These are phyloP conservation scores for Trypanosoma congolense DNA, from an alignment of 208 protist genomes.

Conservation along the genomic window DNA sequence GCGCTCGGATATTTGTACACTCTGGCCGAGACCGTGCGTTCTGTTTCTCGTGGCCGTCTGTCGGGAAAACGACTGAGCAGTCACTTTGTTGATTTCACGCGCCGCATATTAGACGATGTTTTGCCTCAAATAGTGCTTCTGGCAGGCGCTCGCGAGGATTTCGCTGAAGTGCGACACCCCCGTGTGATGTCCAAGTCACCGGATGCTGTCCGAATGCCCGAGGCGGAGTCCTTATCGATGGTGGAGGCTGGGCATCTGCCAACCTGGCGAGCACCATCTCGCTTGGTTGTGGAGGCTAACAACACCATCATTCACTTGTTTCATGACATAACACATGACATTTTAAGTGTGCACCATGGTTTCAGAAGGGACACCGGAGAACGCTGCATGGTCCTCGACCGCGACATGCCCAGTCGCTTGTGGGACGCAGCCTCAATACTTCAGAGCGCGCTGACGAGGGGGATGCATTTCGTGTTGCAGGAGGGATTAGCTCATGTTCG, in stretches of 20 bases:
- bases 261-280: constrained; percentile 22
- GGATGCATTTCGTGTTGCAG: constrained; percentile 31
- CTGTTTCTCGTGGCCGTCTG: constrained; percentile 14
- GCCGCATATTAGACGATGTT: constrained; percentile 25
- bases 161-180: neutral
- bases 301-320: constrained; percentile 55
- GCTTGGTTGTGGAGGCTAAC: constrained; percentile 57
- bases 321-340: constrained; percentile 48
- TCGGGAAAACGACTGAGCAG: constrained; percentile 38
- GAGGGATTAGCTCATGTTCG: constrained; percentile 14
- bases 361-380: constrained; percentile 5
- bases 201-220: too few relatives aligned
- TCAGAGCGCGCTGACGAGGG: constrained; percentile 52
- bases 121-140: constrained; percentile 36
- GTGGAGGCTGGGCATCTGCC: neutral
- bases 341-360: constrained; percentile 34
- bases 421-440: constrained; percentile 46
- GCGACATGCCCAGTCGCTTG: constrained; percentile 39
- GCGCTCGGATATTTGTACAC: constrained; percentile 61
- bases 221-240: neutral
- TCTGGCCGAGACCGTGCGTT: constrained; percentile 45
- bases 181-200: neutral
- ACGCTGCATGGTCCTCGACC: constrained; percentile 40
- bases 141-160: constrained; percentile 29
- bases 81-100: constrained; percentile 37